Evolutionary conservation across 768 basidiomycete genomes (phyloP), one percentile per base, ranked within the genome.

Genomic region (Termitomyces sp.): DNA sequence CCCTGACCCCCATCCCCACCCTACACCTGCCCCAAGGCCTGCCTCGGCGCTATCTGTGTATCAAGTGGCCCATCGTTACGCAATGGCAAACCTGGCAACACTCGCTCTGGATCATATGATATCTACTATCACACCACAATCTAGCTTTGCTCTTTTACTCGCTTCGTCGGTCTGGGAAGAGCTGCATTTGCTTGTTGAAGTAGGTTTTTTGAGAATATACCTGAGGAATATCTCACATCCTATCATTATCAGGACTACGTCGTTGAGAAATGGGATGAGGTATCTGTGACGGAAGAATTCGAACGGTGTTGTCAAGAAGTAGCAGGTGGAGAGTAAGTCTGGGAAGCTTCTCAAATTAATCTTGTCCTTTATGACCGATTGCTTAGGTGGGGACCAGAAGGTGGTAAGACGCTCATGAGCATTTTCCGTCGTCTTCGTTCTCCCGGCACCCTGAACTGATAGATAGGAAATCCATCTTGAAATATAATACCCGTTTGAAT

Each of bases 41-140:
- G 87, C 87, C 12, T 87, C 86, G 22, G 87, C 88, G 2, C 67
- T 92, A 46, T 82, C 83, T 0, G 79, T 90, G 61, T 92, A 88
- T 69, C 85, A 87, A 60, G 76, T 89, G 11, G 85, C 88, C 3
- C 87, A 92, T 70, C 77, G 87, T 50, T 92, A 90, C 68, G 72
- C 72, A 2, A 82, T 92, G 74, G 80, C 82, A 3, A 78, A 75
- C 8, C 76, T 92, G 22, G 81, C 81, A n/a, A 63, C 73, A 21
- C 76, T 90, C 22, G 87, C 88, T 7, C 67, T 87, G 54, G 85
- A 87, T 50, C 87, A 90, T 66, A 84, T 90, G 64, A 78, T 90
- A 75, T 73, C 76, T 6, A 85, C 82, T 7, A 76, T 92, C 37
- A 83, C 83, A 3, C 82, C 85, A 3, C 76, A 79, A 58, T 77